Conservation (phyloP, 495 filamentous ascomycete genomes). For the Cercophora scortea region DNA sequence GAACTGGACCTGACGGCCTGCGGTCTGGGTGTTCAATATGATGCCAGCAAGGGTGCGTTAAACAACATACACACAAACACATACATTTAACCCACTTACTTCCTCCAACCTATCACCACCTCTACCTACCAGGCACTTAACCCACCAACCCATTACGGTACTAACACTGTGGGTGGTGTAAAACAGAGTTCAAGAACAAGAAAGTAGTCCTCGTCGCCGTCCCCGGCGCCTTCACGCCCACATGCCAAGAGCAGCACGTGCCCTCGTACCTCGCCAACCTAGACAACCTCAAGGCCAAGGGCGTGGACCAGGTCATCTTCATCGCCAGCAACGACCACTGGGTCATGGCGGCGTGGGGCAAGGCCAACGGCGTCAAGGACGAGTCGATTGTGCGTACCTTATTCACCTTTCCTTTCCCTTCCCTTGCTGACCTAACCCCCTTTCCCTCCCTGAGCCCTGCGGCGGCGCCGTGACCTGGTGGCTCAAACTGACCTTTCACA, state of each 20-base stretch:
- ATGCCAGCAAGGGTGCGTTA: slow-evolving; percentile 62
- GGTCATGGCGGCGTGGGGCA: slow-evolving; percentile 94
- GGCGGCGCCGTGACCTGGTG: no score
- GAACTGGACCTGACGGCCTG: slow-evolving; percentile 59
- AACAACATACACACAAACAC: no score
- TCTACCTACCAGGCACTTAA: no score
- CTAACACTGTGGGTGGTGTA: no score
- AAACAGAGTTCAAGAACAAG: slow-evolving; percentile 71
- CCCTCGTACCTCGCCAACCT: slow-evolving; percentile 76
- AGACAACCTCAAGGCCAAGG: slow-evolving; percentile 66
- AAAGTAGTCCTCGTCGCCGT: slow-evolving; percentile 88
- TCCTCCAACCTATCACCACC: no score
- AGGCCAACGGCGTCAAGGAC: slow-evolving; percentile 77
- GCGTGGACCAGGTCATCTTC: slow-evolving; percentile 77
- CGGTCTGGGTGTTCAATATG: slow-evolving; percentile 69
- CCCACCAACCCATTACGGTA: background rate
- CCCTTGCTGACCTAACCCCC: no score
- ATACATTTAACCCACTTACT: no score
- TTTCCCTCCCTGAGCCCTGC: no score
- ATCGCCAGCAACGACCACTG: slow-evolving; percentile 86
- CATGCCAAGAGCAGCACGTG: slow-evolving; percentile 81
- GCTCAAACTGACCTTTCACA: background rate
- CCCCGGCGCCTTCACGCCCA: slow-evolving; percentile 92
- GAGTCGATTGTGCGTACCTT: slow-evolving; percentile 62
- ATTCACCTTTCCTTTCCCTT: background rate